Evolutionary conservation across 495 filamentous ascomycete genomes (phyloP).

Genomic region (Penicillium salamii): DNA sequence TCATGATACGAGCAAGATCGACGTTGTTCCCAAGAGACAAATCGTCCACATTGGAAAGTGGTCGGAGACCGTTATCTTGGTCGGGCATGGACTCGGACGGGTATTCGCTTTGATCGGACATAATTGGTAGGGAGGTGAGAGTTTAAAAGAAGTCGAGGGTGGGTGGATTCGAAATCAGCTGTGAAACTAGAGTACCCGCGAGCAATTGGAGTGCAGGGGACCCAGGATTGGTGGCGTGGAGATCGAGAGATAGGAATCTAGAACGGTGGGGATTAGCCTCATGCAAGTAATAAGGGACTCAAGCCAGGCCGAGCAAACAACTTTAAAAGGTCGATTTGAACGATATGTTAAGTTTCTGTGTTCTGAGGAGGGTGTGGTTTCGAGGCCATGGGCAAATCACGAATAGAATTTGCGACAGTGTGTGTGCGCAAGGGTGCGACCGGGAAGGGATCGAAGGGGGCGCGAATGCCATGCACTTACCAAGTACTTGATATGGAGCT

Average conservation of each 20-base stretch:
- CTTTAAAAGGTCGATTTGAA: not conserved
- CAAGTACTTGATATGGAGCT: too few species aligned
- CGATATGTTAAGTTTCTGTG: not conserved
- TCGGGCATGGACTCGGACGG: conserved; percentile 28
- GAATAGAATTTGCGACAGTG: conserved; percentile 22
- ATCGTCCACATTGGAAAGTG: conserved; percentile 33
- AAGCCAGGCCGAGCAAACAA: not conserved
- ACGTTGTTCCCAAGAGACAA: conserved; percentile 28
- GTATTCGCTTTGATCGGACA: conserved; percentile 30
- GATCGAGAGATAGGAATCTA: conserved; percentile 22
- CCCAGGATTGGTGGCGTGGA: conserved; percentile 23
- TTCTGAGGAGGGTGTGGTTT: not conserved
- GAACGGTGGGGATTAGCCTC: conserved; percentile 24
- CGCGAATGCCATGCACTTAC: conserved; percentile 1
- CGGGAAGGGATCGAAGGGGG: not conserved
- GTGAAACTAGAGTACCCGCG: conserved; percentile 4
- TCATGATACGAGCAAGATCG: conserved; percentile 34
- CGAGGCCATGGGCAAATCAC: not conserved
- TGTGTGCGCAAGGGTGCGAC: conserved; percentile 17
- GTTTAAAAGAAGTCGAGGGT: not conserved
- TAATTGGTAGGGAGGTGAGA: conserved; percentile 1
- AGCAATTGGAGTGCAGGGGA: conserved; percentile 11
- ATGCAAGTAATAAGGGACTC: conserved; percentile 12
- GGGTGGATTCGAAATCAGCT: not conserved
- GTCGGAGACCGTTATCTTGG: conserved; percentile 29